These are phyloP conservation scores for Anastatica hierochuntica DNA, from an alignment of 345 rosid genomes.

Conservation along the genomic window DNA sequence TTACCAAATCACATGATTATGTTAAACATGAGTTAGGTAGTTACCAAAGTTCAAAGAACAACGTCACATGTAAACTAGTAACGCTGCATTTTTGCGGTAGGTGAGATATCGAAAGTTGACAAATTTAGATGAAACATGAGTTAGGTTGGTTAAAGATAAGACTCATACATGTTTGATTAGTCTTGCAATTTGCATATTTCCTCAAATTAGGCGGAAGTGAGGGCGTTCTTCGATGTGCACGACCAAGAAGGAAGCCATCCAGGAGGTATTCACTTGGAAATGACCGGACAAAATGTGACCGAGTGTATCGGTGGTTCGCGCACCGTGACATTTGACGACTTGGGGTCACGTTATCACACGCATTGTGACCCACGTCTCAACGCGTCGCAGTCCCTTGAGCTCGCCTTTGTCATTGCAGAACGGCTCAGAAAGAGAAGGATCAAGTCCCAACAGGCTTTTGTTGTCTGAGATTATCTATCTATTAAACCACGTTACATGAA, in stretches of 20 bases:
- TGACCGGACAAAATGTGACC: slow-evolving; percentile 52
- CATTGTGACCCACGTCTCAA: slow-evolving; percentile 51
- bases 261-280: slow-evolving; percentile 43
- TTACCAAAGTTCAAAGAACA: too few species aligned
- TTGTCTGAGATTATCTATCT: too few species aligned
- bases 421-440: slow-evolving; percentile 47
- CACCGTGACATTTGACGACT: slow-evolving; percentile 44
- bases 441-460: slow-evolving; percentile 21
- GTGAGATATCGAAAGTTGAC: too few species aligned
- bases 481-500: too few species aligned
- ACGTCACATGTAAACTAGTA: too few species aligned
- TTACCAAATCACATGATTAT: too few species aligned
- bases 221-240: slow-evolving; percentile 49
- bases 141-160: too few species aligned
- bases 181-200: too few species aligned
- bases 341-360: slow-evolving; percentile 7
- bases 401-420: slow-evolving; percentile 45
- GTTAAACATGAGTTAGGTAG: too few species aligned
- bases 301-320: slow-evolving; percentile 48
- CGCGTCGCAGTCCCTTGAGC: slow-evolving; percentile 51
- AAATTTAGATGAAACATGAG: too few species aligned
- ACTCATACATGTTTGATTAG: too few species aligned
- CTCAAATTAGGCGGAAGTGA: slow-evolving; percentile 13
- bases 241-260: slow-evolving; percentile 54
- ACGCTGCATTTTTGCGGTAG: too few species aligned